Evolutionary conservation across 768 basidiomycete species (phyloP), one percentile per base, ranked within the genome.

Genomic region (Pleurotus djamor): DNA sequence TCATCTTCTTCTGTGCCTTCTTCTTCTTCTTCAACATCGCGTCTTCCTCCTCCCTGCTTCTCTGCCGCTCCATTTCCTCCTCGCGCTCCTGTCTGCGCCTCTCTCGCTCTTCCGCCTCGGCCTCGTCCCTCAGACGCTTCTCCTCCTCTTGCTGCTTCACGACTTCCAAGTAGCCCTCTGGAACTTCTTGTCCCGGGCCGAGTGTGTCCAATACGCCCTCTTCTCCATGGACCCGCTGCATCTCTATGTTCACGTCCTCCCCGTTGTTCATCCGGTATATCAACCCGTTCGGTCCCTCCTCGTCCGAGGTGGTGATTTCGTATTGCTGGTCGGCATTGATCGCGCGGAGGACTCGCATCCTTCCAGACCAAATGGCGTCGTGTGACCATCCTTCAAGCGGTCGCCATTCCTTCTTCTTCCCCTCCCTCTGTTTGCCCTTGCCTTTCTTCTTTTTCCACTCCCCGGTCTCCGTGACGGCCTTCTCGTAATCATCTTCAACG

Each of bases 271-370:
- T 17, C 8, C 33, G 37, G 10, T 60, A 35, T 52, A 60, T 8
- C 5, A 52, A 33, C 7, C 21, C 37, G 12, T 37, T 41, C 32
- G 54, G 50, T n/a, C 28, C 37, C 7, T 54, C 51, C 7, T 47
- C 44, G 10, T 60, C 59, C 13, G 37, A 41, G 34, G 38, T 28
- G 44, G 41, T 44, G 28, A 52, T 28, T 47, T 60, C 59, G 35
- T 50, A 5, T 48, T 52, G 49, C 2, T 52, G 37, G 21, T 38
- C 35, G 9, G 35, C 33, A 17, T 43, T n/a, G 8, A 50, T 6
- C 41, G 49, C 38, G 16, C 59, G 41, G 16, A 52, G 36, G 17
- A 59, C 59, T 16, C 51, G 48, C 59, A 59, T 59, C 44, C 33
- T 10, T 16, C 44, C 59, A 8, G 14, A 36, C 59, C 59, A 60